Evolutionary conservation across 2,329 filamentous ascomycete species (phyloP), one percentile per base, ranked within the genome.

Genomic region (Dactylellina leptospora): DNA sequence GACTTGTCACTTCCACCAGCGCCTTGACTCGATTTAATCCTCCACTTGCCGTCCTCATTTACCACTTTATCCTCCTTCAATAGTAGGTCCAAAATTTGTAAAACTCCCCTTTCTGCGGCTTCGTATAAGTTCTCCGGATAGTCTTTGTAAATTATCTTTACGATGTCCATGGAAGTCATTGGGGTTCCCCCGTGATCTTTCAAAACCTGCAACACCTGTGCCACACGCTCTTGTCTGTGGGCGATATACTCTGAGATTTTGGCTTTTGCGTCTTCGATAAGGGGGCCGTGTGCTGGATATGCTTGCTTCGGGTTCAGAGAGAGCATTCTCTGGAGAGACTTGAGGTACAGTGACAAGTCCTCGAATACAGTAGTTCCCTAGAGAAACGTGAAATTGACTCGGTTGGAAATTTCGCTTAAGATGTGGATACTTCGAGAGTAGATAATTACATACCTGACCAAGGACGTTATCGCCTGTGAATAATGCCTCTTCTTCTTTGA

Each of bases 401-500:
- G n/a, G n/a, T n/a, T n/a, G n/a, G n/a, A 36, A 10, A 10, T 36
- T 36, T n/a, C 30, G 30, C 4, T 10, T 36, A 36, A 36, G 10
- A 36, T n/a, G 13, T 40, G n/a, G 16, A 40, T 2, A 47, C 10
- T 47, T 1, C 40, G 30, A 8, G 13, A 16, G 27, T 22, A 38
- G 16, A 5, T 11, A 30, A 16, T 10, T 33, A 30, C 25, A 5
- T 45, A 72, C 68, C 68, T 72, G 90, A 0, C 92, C 92, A 1
- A 96, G 84, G 1, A 96, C 89, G 78, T 93, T 96, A 80, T 96
- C 92, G 4, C 89, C 92, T 0, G 92, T 96, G 79, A 96, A 95
- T 81, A 96, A 87, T 40, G 90, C 88, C 76, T 91, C 85, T 77
- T 96, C 84, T 76, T 96, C 90, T 47, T 88, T 85, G 3, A 96